phyloP scores from a whole-genome alignment of 192 early-diverging fungal species.

The Backusella westeae region DNA sequence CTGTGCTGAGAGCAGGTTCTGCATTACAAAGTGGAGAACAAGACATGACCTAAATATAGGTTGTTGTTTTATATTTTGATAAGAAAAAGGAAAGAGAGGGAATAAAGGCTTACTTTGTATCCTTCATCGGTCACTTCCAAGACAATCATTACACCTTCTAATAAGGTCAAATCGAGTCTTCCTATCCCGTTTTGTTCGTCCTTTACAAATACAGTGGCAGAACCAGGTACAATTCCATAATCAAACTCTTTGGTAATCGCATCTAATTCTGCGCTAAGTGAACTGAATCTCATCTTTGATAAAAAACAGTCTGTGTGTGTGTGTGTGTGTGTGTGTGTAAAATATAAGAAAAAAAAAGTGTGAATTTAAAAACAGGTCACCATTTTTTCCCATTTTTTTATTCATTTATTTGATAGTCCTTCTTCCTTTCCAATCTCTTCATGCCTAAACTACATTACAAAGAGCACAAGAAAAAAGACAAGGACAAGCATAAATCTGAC shows the following conservation, averaged over 20 bases:
- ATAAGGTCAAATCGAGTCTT: slow-evolving; percentile 28
- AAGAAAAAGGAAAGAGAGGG: not conserved
- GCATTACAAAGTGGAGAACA: slow-evolving; percentile 10
- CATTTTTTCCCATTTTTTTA: too few relatives aligned
- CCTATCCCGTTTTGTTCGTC: slow-evolving; percentile 27
- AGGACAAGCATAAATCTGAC: not conserved
- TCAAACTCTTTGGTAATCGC: slow-evolving; percentile 32
- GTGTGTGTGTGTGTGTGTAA: not conserved
- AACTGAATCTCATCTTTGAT: slow-evolving; percentile 1
- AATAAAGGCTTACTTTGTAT: slow-evolving; percentile 20
- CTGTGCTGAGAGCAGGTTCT: slow-evolving; percentile 3
- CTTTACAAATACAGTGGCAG: slow-evolving; percentile 31
- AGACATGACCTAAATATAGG: not conserved
- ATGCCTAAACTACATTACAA: slow-evolving; percentile 27
- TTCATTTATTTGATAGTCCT: not conserved
- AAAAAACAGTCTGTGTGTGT: not conserved
- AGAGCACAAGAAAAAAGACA: not conserved
- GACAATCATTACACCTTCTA: slow-evolving; percentile 33
- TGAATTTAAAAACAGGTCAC: not conserved
- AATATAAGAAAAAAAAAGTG: not conserved
- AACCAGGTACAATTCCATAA: slow-evolving; percentile 36
- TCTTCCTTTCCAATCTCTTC: not conserved
- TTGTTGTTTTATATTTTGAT: not conserved
- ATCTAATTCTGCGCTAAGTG: slow-evolving; percentile 13
- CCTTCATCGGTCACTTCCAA: slow-evolving; percentile 29